A percentile compares a stretch with the other conserved stretches of the same genome.
Evolutionary conservation across 345 rosid species (phyloP).

Genomic region (Alliaria petiolata): DNA sequence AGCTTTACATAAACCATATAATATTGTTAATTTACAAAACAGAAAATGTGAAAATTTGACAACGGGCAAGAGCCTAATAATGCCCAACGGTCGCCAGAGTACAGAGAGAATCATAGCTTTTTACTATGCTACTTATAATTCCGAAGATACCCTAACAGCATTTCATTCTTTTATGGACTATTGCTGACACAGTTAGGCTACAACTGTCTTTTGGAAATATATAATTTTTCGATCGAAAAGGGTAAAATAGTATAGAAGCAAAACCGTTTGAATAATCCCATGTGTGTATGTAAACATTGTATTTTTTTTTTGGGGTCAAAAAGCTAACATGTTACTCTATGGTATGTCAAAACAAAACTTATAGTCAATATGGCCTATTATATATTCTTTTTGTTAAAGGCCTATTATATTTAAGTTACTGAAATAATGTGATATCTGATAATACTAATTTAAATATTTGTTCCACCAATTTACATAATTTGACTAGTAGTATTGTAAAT

Average conservation of each 20-base stretch:
- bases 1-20: not conserved
- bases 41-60: not conserved
- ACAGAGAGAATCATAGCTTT: slow-evolving; percentile 8
- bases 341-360: not conserved
- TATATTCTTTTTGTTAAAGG: not conserved
- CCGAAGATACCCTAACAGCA: not conserved
- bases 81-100: slow-evolving; percentile 16
- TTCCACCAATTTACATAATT: not conserved
- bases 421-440: not conserved
- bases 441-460: not conserved
- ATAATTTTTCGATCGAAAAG: not conserved
- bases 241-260: not conserved
- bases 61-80: not conserved
- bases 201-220: not conserved
- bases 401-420: not conserved
- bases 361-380: not conserved
- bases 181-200: not conserved
- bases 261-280: not conserved
- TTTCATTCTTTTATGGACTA: not conserved
- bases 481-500: not conserved
- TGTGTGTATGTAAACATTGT: not conserved
- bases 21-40: not conserved
- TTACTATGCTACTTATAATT: not conserved
- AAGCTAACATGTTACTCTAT: not conserved
- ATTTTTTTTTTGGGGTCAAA: not conserved